Evolutionary conservation across 352 stramenopile species (phyloP).

Genomic region (Bremia lactucae): DNA sequence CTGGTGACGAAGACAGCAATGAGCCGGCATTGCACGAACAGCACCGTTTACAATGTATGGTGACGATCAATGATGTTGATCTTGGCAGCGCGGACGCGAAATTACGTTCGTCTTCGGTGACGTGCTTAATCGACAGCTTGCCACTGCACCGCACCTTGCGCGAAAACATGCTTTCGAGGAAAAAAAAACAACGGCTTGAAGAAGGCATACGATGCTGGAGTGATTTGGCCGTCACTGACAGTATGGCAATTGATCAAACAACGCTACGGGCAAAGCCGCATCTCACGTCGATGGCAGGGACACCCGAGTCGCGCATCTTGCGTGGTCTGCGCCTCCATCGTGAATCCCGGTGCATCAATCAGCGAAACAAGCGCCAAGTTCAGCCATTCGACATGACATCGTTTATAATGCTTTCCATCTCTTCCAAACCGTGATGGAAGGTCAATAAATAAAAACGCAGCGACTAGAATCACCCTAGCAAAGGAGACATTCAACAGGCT

Average conservation of each 20-base stretch:
- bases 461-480: constrained; percentile 3
- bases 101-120: constrained; percentile 7
- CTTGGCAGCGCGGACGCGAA: constrained; percentile 3
- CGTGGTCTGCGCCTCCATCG: constrained; percentile 17
- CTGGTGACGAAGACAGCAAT: constrained; percentile 5
- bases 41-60: constrained; percentile 14
- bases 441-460: not conserved
- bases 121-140: constrained; percentile 12
- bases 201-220: constrained; percentile 15
- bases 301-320: constrained; percentile 19
- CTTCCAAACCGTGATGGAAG: constrained; percentile 16
- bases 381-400: constrained; percentile 34
- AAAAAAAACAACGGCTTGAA: constrained; percentile 20
- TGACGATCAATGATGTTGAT: constrained; percentile 14
- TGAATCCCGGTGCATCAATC: constrained; percentile 21
- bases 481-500: no score
- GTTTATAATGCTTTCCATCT: constrained; percentile 35
- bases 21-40: constrained; percentile 6
- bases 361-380: constrained; percentile 24
- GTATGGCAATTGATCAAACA: not conserved
- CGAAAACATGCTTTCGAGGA: constrained; percentile 24
- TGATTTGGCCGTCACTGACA: constrained; percentile 9
- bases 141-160: constrained; percentile 28
- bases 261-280: constrained; percentile 2
- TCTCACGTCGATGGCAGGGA: constrained; percentile 13